Evolutionary conservation across 140 eudicot species (phyloP), one percentile per base, ranked within the genome.

Genomic region (Oenanthe javanica): DNA sequence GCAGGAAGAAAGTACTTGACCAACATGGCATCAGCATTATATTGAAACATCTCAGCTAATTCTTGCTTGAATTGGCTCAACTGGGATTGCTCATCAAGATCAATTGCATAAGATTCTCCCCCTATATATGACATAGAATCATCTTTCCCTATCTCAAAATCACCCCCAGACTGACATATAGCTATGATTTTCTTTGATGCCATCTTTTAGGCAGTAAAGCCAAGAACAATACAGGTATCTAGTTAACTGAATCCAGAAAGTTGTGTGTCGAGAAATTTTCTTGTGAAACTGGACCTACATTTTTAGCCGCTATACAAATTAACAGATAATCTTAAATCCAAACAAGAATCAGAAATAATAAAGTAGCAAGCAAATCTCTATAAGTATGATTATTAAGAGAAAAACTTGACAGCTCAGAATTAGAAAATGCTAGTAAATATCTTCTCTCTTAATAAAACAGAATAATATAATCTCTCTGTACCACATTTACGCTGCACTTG

Each of bases 101-200:
- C 91, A 57, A 87, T 43, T 14, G 91, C 91, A 79, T 85, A 85
- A 9, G 77, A 54, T 21, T 72, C 77, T 0, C 77, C 77, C 50
- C 77, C 77, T 72, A 16, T 43, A 46, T 72, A 72, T 43, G 77
- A 72, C 77, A 42, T 40, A 7, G 77, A 72, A 11, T 72, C 77
- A 43, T 72, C 77, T 21, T 72, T 72, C 54, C 77, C 54, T 18
- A 2, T 21, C 77, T 72, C 77, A 72, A 72, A 72, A 0, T 81
- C 87, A 45, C 91, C 91, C 16, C 91, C 89, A 57, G 91, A 85
- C 81, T 87, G 91, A 78, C 91, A 87, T 48, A 87, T 87, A 57
- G 89, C 89, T 38, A 87, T 87, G 38, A 87, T 77, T 79, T 72
- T 72, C 77, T 72, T 72, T 19, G 54, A 5, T 21, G 54, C 31